phyloP scores from a whole-genome alignment of 352 stramenopile genomes.

The Aphanomyces stellatus region DNA sequence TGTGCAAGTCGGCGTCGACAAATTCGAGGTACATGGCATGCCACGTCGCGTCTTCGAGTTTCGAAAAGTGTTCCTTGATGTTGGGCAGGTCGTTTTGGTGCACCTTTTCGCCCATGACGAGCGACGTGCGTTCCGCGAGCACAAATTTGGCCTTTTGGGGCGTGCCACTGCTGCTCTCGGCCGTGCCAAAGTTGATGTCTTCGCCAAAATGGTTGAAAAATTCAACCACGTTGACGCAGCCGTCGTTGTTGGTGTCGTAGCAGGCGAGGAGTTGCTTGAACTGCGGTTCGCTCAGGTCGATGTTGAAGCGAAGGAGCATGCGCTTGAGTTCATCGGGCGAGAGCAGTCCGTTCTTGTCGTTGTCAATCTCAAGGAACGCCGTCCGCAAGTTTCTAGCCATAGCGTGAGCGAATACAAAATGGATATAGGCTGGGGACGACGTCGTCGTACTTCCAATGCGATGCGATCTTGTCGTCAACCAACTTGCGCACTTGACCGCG shows the following conservation, averaged over 20 bases:
- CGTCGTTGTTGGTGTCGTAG: constrained; percentile 34
- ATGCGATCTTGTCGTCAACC: constrained; percentile 43
- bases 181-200: constrained; percentile 28
- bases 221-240: constrained; percentile 44
- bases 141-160: constrained; percentile 9
- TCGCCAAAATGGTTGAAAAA: constrained; percentile 60
- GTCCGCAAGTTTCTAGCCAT: constrained; percentile 15
- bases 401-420: too few species aligned
- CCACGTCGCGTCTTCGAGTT: constrained; percentile 45
- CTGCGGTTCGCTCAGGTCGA: constrained; percentile 37
- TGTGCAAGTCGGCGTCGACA: constrained; percentile 43
- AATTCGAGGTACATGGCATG: constrained; percentile 57
- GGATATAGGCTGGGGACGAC: too few species aligned
- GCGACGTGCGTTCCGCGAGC: constrained; percentile 16
- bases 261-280: constrained; percentile 26
- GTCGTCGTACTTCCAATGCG: constrained; percentile 34
- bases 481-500: constrained; percentile 36
- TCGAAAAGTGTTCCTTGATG: constrained; percentile 62
- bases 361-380: constrained; percentile 41
- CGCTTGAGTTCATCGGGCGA: constrained; percentile 36
- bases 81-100: constrained; percentile 15
- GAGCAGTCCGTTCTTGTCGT: constrained; percentile 35
- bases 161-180: background rate
- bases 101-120: constrained; percentile 17
- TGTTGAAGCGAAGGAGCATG: constrained; percentile 39